phyloP scores from a whole-genome alignment of 179 eudicot species.

The Nepenthes alata region DNA sequence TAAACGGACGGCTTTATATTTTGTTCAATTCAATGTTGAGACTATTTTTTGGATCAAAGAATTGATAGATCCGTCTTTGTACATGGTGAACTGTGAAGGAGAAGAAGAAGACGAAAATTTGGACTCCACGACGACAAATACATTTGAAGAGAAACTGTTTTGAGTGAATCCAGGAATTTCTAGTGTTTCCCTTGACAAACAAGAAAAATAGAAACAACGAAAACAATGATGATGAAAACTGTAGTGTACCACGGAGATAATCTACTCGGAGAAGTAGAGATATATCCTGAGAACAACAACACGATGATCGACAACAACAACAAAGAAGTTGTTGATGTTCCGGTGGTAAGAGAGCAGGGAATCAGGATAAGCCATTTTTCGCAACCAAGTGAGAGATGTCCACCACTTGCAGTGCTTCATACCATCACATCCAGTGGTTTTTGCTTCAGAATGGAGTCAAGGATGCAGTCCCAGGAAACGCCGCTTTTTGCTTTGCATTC shows the following conservation, averaged over 20 bases:
- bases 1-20: too few relatives aligned
- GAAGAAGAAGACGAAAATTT: too few relatives aligned
- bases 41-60: too few relatives aligned
- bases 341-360: conserved; percentile 26
- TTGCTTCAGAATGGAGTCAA: conserved; percentile 73
- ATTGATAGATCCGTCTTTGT: too few relatives aligned
- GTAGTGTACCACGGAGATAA: conserved; percentile 65
- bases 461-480: conserved; percentile 26
- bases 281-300: conserved; percentile 31
- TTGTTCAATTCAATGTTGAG: too few relatives aligned
- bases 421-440: conserved; percentile 41
- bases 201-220: background rate
- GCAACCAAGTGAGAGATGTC: conserved; percentile 75
- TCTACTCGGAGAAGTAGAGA: conserved; percentile 69
- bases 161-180: too few relatives aligned
- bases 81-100: too few relatives aligned
- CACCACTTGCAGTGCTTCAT: conserved; percentile 87
- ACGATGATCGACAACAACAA: conserved; percentile 11
- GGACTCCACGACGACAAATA: too few relatives aligned
- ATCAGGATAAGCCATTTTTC: conserved; percentile 59
- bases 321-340: conserved; percentile 13
- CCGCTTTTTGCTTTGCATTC: conserved; percentile 70
- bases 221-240: conserved; percentile 21
- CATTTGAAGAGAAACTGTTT: too few relatives aligned
- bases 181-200: too few relatives aligned